phyloP scores from a whole-genome alignment of 23 red algal species.

The Gracilaria caudata region DNA sequence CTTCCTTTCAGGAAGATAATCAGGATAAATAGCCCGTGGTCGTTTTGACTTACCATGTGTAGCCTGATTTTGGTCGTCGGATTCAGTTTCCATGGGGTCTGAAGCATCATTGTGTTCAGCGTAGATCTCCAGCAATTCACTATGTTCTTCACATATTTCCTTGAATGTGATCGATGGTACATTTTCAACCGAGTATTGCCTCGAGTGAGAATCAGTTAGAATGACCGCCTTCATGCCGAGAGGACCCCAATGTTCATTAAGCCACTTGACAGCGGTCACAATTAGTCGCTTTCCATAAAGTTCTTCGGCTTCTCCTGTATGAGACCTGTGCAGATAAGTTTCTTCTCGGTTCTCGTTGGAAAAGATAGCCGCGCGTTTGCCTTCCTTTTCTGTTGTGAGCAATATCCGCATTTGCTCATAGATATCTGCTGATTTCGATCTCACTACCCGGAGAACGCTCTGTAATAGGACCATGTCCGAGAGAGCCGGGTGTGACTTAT shows the following conservation, averaged over 20 bases:
- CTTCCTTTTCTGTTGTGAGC: slow-evolving; percentile 70
- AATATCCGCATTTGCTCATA: slow-evolving; percentile 73
- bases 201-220: slow-evolving; percentile 59
- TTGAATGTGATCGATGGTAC: slow-evolving; percentile 42
- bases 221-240: slow-evolving; percentile 70
- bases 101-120: slow-evolving; percentile 54
- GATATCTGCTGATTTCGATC: slow-evolving; percentile 54
- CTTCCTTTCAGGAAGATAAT: slow-evolving; percentile 75
- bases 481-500: slow-evolving; percentile 40
- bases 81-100: slow-evolving; percentile 52
- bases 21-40: slow-evolving; percentile 48
- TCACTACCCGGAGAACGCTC: slow-evolving; percentile 80
- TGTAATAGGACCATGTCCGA: slow-evolving; percentile 84
- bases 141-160: slow-evolving; percentile 41
- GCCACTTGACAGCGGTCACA: slow-evolving; percentile 58
- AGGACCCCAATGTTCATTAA: slow-evolving; percentile 45
- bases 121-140: slow-evolving; percentile 68
- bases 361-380: slow-evolving; percentile 59
- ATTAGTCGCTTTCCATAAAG: slow-evolving; percentile 59
- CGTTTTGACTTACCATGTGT: slow-evolving; percentile 29
- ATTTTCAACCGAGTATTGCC: slow-evolving; percentile 18
- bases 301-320: slow-evolving; percentile 65
- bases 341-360: slow-evolving; percentile 73
- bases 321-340: slow-evolving; percentile 66
- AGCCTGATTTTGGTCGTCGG: background rate